Conservation (phyloP, 768 basidiomycete species). For the Collybia sordida region DNA sequence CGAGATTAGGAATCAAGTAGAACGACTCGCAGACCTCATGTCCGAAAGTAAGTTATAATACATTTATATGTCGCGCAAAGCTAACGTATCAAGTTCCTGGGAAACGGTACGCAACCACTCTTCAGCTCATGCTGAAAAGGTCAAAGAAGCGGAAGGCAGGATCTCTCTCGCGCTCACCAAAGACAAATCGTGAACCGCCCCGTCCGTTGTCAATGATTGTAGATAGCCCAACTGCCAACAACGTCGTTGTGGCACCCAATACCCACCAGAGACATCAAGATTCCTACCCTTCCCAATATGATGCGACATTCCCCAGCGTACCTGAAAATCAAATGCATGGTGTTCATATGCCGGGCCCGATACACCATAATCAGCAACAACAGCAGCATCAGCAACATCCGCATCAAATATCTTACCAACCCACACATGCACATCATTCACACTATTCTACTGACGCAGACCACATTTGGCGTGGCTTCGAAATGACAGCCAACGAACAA, state of each 20-base stretch:
- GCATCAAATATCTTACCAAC: conserved; percentile 16
- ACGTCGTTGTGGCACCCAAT: conserved; percentile 23
- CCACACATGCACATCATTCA: conserved; percentile 22
- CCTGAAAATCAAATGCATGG: conserved; percentile 26
- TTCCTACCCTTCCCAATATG: conserved; percentile 59
- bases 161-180: conserved; percentile 62
- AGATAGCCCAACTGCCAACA: conserved; percentile 33
- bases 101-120: conserved; percentile 86
- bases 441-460: conserved; percentile 48
- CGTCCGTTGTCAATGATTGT: conserved; percentile 46
- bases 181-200: conserved; percentile 53
- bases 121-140: conserved; percentile 87
- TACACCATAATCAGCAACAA: conserved; percentile 26
- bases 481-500: conserved; percentile 69
- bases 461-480: conserved; percentile 75
- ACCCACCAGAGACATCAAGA: conserved; percentile 44
- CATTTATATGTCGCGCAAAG: neutral
- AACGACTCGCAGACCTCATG: conserved; percentile 73
- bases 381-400: conserved; percentile 23
- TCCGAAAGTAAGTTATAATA: conserved; percentile 61
- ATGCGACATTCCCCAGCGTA: conserved; percentile 35
- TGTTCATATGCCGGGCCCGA: conserved; percentile 13
- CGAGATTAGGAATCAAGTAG: conserved; percentile 75
- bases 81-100: conserved; percentile 67
- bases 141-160: conserved; percentile 59